phyloP scores from a whole-genome alignment of 1,284 basidiomycete species.

The Meira nashicola region DNA sequence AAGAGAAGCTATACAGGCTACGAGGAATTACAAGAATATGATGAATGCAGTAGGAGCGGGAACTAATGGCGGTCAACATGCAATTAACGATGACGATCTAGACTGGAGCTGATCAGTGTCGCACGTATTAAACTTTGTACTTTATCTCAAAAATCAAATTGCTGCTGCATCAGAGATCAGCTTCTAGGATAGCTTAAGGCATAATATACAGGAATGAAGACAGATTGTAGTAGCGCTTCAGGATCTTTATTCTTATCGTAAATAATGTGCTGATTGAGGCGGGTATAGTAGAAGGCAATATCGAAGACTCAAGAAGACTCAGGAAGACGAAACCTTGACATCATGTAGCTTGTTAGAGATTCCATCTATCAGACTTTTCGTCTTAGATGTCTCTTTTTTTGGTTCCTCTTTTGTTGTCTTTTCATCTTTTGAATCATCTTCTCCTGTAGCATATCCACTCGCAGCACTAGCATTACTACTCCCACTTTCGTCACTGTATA shows the following conservation, averaged over 20 bases:
- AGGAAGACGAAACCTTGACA: too few species aligned
- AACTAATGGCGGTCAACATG: neutral
- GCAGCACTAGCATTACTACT: conserved; percentile 5
- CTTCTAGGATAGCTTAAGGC: too few species aligned
- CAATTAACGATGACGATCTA: conserved; percentile 16
- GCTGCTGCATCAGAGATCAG: too few species aligned
- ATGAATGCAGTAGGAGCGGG: neutral
- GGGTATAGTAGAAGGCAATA: too few species aligned
- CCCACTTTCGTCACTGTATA: conserved; percentile 25
- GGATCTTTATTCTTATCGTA: too few species aligned
- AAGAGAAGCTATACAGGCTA: too few species aligned
- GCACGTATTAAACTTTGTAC: neutral
- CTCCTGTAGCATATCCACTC: neutral
- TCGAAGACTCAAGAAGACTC: too few species aligned
- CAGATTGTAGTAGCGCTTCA: too few species aligned
- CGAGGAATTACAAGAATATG: neutral
- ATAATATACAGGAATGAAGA: too few species aligned
- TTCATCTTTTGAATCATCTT: neutral
- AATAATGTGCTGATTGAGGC: too few species aligned
- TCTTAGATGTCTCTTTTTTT: neutral
- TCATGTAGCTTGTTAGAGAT: too few species aligned
- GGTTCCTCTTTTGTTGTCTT: neutral
- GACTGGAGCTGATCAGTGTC: conserved; percentile 10
- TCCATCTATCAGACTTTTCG: too few species aligned
- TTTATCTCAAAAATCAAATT: neutral